Conservation (phyloP, 2,329 filamentous ascomycete species). For the Colletotrichum kahawae region DNA sequence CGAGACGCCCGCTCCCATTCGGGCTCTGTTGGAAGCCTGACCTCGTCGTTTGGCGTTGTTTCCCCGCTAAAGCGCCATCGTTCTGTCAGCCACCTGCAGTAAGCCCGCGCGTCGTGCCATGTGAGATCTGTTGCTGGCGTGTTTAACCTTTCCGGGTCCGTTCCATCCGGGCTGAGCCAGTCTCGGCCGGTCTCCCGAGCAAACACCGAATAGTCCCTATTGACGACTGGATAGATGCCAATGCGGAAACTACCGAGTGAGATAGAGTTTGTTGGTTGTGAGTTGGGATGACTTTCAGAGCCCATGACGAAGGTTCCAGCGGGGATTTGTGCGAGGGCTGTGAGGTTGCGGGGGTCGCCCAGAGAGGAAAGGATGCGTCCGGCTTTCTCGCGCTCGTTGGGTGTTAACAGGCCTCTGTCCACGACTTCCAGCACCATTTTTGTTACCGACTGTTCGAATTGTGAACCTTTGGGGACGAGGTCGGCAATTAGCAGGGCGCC, state of each 20-base stretch:
- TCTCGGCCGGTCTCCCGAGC: neutral
- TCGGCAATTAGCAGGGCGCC: neutral
- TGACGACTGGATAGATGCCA: neutral
- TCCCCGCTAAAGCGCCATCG: neutral
- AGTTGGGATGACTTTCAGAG: slow-evolving; percentile 6
- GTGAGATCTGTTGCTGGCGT: slow-evolving; percentile 8
- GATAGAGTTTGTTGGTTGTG: neutral
- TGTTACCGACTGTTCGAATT: neutral
- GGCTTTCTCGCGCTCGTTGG: neutral
- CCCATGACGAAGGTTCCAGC: neutral
- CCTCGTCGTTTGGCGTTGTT: neutral
- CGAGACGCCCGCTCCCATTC: slow-evolving; percentile 1
- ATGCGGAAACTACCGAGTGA: neutral
- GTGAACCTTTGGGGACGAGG: neutral
- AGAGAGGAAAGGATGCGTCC: neutral
- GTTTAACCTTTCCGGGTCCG: neutral
- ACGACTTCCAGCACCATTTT: neutral
- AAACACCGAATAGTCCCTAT: neutral
- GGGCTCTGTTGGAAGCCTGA: neutral
- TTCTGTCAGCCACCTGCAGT: neutral
- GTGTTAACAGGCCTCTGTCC: neutral
- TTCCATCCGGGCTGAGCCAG: neutral
- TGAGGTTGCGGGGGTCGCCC: slow-evolving; percentile 1
- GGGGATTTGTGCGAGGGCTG: neutral
- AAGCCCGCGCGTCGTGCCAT: neutral